Conservation (phyloP, 371 early-diverging fungal genomes). For the Apophysomyces variabilis region DNA sequence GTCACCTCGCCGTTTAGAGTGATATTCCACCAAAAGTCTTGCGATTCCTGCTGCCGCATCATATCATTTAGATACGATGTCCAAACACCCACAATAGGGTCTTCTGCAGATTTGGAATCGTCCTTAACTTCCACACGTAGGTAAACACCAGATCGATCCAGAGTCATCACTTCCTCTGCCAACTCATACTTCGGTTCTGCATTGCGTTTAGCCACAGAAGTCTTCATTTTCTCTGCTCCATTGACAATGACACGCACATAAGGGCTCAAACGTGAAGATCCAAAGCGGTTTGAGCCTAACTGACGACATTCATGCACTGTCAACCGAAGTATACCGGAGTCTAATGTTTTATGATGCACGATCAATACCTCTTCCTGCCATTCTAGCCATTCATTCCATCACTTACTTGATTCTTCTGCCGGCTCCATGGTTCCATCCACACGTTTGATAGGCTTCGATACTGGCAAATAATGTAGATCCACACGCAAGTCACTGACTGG, state of each 20-base stretch:
- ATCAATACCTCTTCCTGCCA: not conserved
- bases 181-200: constrained; percentile 54
- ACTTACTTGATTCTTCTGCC: constrained; percentile 64
- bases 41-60: constrained; percentile 38
- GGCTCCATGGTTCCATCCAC: constrained; percentile 52
- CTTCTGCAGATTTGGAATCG: constrained; percentile 35
- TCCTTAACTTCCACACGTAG: constrained; percentile 44
- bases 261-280: constrained; percentile 41
- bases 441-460: constrained; percentile 55
- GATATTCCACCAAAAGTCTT: constrained; percentile 53
- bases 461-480: constrained; percentile 65
- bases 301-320: constrained; percentile 59
- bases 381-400: not conserved
- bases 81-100: constrained; percentile 49
- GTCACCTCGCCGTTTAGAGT: constrained; percentile 24
- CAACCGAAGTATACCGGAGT: constrained; percentile 57
- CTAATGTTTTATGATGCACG: constrained; percentile 18
- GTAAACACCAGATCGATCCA: constrained; percentile 44
- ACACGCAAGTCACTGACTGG: constrained; percentile 53
- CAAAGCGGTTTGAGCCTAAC: constrained; percentile 25
- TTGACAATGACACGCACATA: constrained; percentile 53
- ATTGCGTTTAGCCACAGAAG: constrained; percentile 49
- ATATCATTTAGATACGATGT: constrained; percentile 37
- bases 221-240: constrained; percentile 44
- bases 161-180: constrained; percentile 46